phyloP scores from a whole-genome alignment of 1,284 basidiomycete species.

The Rhodotorula sp. region DNA sequence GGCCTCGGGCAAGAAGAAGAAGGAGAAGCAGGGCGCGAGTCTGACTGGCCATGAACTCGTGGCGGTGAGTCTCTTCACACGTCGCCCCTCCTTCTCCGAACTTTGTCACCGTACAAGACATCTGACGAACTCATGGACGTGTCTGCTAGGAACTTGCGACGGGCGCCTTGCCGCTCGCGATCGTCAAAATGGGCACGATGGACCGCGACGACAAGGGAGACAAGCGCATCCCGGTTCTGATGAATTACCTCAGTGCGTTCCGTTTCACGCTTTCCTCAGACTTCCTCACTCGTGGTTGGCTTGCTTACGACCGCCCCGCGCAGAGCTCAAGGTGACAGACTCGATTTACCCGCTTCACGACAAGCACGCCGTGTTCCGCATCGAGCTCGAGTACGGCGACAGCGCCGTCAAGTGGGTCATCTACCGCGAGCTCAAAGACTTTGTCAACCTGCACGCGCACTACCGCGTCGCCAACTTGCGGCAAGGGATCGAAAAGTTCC shows the following conservation, averaged over 20 bases:
- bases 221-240: slow-evolving; percentile 54
- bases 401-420: slow-evolving; percentile 89
- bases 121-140: not conserved
- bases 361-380: slow-evolving; percentile 79
- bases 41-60: slow-evolving; percentile 38
- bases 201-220: slow-evolving; percentile 42
- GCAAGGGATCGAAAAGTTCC: slow-evolving; percentile 58
- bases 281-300: no score
- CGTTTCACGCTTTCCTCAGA: no score
- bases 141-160: slow-evolving; percentile 33
- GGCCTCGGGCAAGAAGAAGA: slow-evolving; percentile 26
- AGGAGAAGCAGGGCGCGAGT: slow-evolving; percentile 28
- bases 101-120: not conserved
- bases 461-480: slow-evolving; percentile 75
- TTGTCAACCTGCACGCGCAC: slow-evolving; percentile 85
- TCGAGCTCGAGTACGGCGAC: slow-evolving; percentile 90
- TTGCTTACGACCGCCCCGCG: no score
- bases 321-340: slow-evolving; percentile 74
- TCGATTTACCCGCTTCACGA: slow-evolving; percentile 77
- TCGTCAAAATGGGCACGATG: slow-evolving; percentile 41
- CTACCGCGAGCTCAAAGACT: slow-evolving; percentile 91
- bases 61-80: slow-evolving; percentile 10
- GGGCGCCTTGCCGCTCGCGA: slow-evolving; percentile 37
- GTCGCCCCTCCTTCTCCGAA: not conserved
- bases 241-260: slow-evolving; percentile 67